Conservation (phyloP, 495 filamentous ascomycete genomes). For the Cercophora scortea region DNA sequence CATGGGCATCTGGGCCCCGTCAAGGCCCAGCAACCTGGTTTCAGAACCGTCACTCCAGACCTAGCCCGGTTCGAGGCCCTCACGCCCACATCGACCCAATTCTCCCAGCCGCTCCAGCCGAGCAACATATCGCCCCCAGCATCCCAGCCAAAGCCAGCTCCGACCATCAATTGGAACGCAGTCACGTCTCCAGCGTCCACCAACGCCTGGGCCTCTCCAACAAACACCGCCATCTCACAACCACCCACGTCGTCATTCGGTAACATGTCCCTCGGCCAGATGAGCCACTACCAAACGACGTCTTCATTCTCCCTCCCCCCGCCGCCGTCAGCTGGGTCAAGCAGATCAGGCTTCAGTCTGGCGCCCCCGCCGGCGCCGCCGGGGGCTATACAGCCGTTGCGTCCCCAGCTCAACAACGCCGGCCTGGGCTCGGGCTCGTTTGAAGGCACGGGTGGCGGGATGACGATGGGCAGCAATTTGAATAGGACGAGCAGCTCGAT, state of each 20-base stretch:
- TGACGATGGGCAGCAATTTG: conserved; percentile 4
- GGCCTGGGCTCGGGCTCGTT: background rate
- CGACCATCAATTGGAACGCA: background rate
- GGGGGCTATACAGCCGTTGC: conserved; percentile 3
- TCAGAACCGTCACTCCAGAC: conserved; percentile 51
- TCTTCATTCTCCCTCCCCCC: conserved; percentile 40
- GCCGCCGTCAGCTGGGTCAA: conserved; percentile 28
- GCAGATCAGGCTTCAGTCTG: conserved; percentile 28
- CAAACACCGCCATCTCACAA: conserved; percentile 11
- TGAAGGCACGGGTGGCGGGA: conserved; percentile 6
- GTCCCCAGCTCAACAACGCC: conserved; percentile 1
- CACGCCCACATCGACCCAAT: conserved; percentile 45
- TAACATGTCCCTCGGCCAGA: conserved; percentile 28
- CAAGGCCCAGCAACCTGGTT: conserved; percentile 32
- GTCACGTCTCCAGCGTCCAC: conserved; percentile 1
- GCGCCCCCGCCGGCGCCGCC: conserved; percentile 30
- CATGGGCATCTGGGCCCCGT: conserved; percentile 23
- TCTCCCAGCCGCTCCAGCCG: conserved; percentile 43
- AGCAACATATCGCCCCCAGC: background rate
- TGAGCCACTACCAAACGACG: conserved; percentile 11
- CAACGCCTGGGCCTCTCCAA: conserved; percentile 31
- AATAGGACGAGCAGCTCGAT: no score
- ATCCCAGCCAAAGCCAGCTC: conserved; percentile 5
- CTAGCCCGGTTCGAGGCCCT: conserved; percentile 39
- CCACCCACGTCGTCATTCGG: conserved; percentile 16